Conservation (phyloP, 129 eudicot genomes). For the Ambrosia trifida region DNA sequence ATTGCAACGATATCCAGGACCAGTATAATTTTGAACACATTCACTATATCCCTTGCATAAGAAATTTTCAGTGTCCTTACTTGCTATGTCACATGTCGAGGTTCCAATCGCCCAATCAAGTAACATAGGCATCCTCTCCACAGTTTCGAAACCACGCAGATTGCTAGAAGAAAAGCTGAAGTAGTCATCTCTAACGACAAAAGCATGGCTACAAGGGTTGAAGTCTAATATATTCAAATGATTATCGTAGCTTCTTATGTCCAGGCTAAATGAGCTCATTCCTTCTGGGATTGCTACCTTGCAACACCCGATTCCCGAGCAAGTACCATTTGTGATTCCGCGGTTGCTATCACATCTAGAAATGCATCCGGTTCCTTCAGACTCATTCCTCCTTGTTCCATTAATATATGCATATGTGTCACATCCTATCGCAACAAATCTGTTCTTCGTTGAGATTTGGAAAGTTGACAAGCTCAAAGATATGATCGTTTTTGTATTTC, state of each 20-base stretch:
- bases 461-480: background rate
- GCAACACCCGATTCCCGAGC: slow-evolving; percentile 41
- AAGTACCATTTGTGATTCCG: slow-evolving; percentile 4
- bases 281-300: slow-evolving; percentile 24
- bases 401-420: background rate
- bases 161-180: slow-evolving; percentile 9
- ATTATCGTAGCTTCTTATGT: background rate
- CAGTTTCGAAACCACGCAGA: background rate
- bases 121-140: slow-evolving; percentile 15
- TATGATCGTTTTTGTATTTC: background rate
- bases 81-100: background rate
- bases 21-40: slow-evolving; percentile 3
- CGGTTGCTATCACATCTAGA: background rate
- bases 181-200: background rate
- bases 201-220: slow-evolving; percentile 41
- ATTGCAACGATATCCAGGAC: slow-evolving; percentile 25
- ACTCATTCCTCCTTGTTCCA: background rate
- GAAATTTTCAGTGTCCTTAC: background rate
- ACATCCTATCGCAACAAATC: slow-evolving; percentile 33
- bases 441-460: slow-evolving; percentile 25
- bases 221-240: background rate
- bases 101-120: slow-evolving; percentile 44
- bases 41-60: slow-evolving; percentile 16
- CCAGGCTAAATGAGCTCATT: background rate
- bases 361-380: slow-evolving; percentile 15